These are phyloP conservation scores for Aspergillus pseudoterreus DNA, from an alignment of 2,329 filamentous ascomycete species.

Conservation along the genomic window DNA sequence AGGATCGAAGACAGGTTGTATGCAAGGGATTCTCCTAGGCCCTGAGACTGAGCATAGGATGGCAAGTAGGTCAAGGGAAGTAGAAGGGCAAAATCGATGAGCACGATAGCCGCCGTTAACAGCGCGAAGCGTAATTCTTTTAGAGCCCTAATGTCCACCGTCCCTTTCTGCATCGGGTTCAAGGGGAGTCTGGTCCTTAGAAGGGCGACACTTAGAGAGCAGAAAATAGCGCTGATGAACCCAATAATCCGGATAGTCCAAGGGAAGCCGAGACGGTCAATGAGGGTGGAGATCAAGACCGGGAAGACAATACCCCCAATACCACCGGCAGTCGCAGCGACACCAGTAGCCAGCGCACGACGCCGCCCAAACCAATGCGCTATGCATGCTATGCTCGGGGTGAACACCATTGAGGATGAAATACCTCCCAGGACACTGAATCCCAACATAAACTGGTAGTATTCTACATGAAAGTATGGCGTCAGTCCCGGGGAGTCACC, in stretches of 20 bases:
- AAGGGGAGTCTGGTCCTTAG: too few relatives aligned
- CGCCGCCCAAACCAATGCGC: conserved; percentile 23
- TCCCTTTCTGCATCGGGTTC: too few relatives aligned
- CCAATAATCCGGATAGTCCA: conserved; percentile 10
- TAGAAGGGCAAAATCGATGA: conserved; percentile 1
- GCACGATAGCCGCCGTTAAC: too few relatives aligned
- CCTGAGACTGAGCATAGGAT: conserved; percentile 14
- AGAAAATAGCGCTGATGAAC: conserved; percentile 2
- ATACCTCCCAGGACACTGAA: conserved; percentile 9
- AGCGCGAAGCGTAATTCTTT: too few relatives aligned
- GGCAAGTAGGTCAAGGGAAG: conserved; percentile 19
- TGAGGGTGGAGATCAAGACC: conserved; percentile 10
- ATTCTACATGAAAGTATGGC: conserved; percentile 1
- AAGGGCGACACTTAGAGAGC: not conserved
- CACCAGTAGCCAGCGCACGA: conserved; percentile 21
- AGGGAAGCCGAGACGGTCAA: conserved; percentile 13
- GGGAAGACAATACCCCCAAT: conserved; percentile 24
- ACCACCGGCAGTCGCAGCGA: conserved; percentile 16
- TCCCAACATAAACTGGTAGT: conserved; percentile 10
- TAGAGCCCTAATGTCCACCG: too few relatives aligned
- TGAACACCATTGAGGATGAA: conserved; percentile 8
- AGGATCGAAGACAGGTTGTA: conserved; percentile 19
- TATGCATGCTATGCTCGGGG: conserved; percentile 19
- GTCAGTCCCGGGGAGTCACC: not conserved
- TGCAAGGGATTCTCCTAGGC: conserved; percentile 6